Percentiles rank a stretch among this genome's conserved stretches.
Conservation (phyloP, 805 yeast species). For the Isabelozyma pseudorhagii region DNA sequence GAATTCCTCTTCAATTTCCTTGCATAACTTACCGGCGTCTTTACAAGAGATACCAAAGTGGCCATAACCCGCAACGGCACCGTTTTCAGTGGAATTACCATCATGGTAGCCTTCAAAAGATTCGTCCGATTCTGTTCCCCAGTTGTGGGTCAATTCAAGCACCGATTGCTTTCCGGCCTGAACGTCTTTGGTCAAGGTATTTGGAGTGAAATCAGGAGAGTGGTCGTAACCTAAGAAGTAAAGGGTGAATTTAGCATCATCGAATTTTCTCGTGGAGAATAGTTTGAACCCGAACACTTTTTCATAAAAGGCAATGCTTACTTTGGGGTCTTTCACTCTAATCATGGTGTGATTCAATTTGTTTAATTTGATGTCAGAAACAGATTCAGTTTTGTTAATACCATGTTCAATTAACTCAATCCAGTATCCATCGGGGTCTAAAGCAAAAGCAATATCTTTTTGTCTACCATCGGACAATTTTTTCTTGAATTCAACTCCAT, state of each 20-base stretch:
- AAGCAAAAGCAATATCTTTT: conserved; percentile 86
- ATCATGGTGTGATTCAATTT: conserved; percentile 89
- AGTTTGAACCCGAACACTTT: conserved; percentile 80
- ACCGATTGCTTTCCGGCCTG: conserved; percentile 60
- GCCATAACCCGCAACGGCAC: conserved; percentile 77
- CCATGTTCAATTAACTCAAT: conserved; percentile 75
- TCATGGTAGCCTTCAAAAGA: conserved; percentile 72
- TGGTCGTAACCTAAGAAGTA: conserved; percentile 80
- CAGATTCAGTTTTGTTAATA: conserved; percentile 36
- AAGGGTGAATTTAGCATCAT: conserved; percentile 74
- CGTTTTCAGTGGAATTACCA: conserved; percentile 58
- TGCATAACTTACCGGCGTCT: conserved; percentile 57
- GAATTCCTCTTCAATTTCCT: conserved; percentile 45
- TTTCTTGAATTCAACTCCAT: conserved; percentile 77
- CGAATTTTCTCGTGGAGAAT: conserved; percentile 52
- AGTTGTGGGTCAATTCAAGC: conserved; percentile 89
- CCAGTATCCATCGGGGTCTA: conserved; percentile 98
- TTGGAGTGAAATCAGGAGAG: conserved; percentile 40
- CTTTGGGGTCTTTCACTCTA: conserved; percentile 80
- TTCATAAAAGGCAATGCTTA: conserved; percentile 74
- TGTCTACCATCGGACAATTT: conserved; percentile 87
- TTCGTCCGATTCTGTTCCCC: conserved; percentile 86
- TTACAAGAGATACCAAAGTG: conserved; percentile 75
- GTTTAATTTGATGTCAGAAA: conserved; percentile 38
- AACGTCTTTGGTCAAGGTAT: conserved; percentile 18